A percentile compares a stretch with the other conserved stretches of the same genome.
These are phyloP conservation scores for Xerophyta viscosa DNA, from an alignment of 106 monocot species.

Conservation along the genomic window DNA sequence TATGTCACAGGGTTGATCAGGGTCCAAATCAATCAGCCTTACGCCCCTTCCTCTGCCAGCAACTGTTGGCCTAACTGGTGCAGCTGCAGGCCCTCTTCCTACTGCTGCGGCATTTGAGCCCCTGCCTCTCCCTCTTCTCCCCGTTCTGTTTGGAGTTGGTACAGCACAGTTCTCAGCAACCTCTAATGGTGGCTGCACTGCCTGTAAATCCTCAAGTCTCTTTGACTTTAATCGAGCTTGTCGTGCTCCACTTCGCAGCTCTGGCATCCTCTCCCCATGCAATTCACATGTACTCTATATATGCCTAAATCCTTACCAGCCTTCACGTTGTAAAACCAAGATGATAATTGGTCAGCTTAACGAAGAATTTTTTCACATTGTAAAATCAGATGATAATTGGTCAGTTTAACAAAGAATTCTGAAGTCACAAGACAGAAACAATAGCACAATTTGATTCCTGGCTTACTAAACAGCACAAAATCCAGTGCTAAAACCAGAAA, in stretches of 20 bases:
- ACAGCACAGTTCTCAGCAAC: constrained; percentile 47
- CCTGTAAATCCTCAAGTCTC: constrained; percentile 58
- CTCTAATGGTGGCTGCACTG: constrained; percentile 19
- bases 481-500: too few relatives aligned
- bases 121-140: constrained; percentile 81
- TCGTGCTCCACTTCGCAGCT: constrained; percentile 92
- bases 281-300: constrained; percentile 41
- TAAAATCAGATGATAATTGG: background rate
- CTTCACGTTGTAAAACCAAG: constrained; percentile 8
- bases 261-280: constrained; percentile 99
- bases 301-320: constrained; percentile 19
- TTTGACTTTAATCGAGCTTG: constrained; percentile 84
- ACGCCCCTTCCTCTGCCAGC: constrained; percentile 68
- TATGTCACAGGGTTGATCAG: constrained; percentile 62
- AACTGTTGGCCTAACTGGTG: constrained; percentile 34
- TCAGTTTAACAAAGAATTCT: too few relatives aligned
- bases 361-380: background rate
- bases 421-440: too few relatives aligned
- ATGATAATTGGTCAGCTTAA: too few relatives aligned
- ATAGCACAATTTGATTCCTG: too few relatives aligned
- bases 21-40: constrained; percentile 66
- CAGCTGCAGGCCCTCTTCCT: constrained; percentile 52
- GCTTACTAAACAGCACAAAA: too few relatives aligned
- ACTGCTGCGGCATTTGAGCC: constrained; percentile 39
- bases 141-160: constrained; percentile 38